A percentile compares a stretch with the other conserved stretches of the same genome.
Evolutionary conservation across 1,284 basidiomycete species (phyloP).

Genomic region (Rhodotorula sp.): DNA sequence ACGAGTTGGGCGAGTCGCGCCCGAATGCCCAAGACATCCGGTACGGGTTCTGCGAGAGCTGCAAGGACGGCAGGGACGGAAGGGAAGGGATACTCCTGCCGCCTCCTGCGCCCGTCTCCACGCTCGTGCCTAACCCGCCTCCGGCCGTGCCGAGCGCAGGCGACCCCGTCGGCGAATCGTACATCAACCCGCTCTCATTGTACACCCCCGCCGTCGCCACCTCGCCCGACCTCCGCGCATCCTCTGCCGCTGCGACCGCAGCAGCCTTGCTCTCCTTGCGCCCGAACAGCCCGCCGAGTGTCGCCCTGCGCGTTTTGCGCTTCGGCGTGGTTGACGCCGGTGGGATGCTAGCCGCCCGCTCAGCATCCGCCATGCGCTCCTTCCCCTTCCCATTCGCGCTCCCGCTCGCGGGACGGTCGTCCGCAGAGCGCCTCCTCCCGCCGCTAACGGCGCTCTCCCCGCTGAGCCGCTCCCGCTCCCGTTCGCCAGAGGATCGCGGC

Average conservation of each 20-base stretch:
- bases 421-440: not conserved
- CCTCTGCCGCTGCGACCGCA: not conserved
- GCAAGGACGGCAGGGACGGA: constrained; percentile 22
- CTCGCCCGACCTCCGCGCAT: not conserved
- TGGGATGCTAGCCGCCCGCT: not conserved
- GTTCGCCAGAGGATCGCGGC: not conserved
- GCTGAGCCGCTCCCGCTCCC: not conserved
- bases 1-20: not conserved
- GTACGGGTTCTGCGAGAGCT: constrained; percentile 32
- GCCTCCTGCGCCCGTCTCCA: not conserved
- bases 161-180: constrained; percentile 14
- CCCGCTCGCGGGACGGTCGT: not conserved
- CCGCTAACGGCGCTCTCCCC: not conserved
- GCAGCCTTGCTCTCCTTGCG: constrained; percentile 4
- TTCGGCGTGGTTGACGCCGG: not conserved
- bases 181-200: not conserved
- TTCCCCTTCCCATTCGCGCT: constrained; percentile 11
- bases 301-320: constrained; percentile 20
- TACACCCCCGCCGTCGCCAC: not conserved
- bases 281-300: constrained; percentile 26
- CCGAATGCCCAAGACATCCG: constrained; percentile 38
- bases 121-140: not conserved
- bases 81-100: constrained; percentile 6
- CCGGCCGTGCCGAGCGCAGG: not conserved
- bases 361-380: not conserved